These are phyloP conservation scores for Phialophora macrospora DNA, from an alignment of 2,329 filamentous ascomycete species.

Conservation along the genomic window DNA sequence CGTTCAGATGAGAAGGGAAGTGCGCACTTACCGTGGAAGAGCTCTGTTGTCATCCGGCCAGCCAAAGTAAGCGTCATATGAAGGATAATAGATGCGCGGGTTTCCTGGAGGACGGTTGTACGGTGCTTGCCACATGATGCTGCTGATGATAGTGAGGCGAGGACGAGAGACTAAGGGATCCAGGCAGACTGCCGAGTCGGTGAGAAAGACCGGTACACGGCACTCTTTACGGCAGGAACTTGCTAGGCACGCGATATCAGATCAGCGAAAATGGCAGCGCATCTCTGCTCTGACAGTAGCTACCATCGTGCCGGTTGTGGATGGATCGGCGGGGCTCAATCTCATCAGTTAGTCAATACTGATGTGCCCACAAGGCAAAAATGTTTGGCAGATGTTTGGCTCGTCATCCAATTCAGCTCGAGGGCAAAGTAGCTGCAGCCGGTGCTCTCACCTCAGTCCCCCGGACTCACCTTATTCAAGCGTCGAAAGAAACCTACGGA, in stretches of 20 bases:
- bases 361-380: neutral
- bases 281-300: neutral
- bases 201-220: neutral
- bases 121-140: slow-evolving; percentile 30
- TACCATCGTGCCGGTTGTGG: neutral
- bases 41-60: slow-evolving; percentile 15
- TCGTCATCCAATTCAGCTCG: neutral
- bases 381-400: neutral
- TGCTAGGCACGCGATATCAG: neutral
- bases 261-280: neutral
- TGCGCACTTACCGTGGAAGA: slow-evolving; percentile 30
- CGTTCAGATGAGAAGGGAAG: slow-evolving; percentile 11
- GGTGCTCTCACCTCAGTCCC: neutral
- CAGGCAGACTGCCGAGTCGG: neutral
- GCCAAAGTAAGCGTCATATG: slow-evolving; percentile 34
- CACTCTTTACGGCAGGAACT: neutral
- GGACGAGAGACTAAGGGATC: neutral
- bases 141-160: neutral
- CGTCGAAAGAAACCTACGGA: neutral
- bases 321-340: neutral
- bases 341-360: neutral
- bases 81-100: slow-evolving; percentile 28
- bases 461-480: neutral
- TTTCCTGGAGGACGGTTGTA: slow-evolving; percentile 21
- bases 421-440: neutral